Evolutionary conservation across 495 filamentous ascomycete genomes (phyloP).

Genomic region (Penicillium robsamsonii): DNA sequence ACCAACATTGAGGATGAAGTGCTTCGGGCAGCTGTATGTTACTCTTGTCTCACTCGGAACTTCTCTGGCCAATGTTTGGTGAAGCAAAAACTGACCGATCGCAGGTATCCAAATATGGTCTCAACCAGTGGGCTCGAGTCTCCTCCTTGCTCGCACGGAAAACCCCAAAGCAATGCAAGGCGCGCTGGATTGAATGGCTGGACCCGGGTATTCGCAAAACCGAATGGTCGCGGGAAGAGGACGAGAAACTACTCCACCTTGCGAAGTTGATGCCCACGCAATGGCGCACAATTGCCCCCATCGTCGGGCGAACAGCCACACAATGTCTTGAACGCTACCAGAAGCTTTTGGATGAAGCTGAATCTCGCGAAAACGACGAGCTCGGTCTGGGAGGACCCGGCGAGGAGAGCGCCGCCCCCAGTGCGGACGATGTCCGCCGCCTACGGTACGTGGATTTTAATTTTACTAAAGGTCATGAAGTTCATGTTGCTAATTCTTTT

Average conservation of each 20-base stretch:
- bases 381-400: slow-evolving; percentile 87
- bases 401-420: slow-evolving; percentile 82
- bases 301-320: slow-evolving; percentile 92
- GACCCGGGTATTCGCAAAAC: slow-evolving; percentile 97
- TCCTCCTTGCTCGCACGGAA: slow-evolving; percentile 96
- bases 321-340: slow-evolving; percentile 97
- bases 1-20: slow-evolving; percentile 89
- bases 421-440: slow-evolving; percentile 87
- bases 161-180: slow-evolving; percentile 98
- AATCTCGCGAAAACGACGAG: slow-evolving; percentile 80
- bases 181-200: slow-evolving; percentile 96
- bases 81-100: slow-evolving; percentile 22
- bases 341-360: slow-evolving; percentile 92
- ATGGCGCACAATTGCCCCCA: slow-evolving; percentile 97
- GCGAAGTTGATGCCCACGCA: slow-evolving; percentile 99
- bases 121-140: slow-evolving; percentile 99
- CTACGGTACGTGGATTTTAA: slow-evolving; percentile 51
- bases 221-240: slow-evolving; percentile 98
- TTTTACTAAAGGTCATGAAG: neutral
- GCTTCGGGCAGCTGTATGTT: slow-evolving; percentile 74
- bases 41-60: neutral
- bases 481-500: slow-evolving; percentile 22
- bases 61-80: neutral
- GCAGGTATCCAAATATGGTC: slow-evolving; percentile 87
- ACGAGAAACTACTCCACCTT: slow-evolving; percentile 92